These are phyloP conservation scores for Pholiota microspora DNA, from an alignment of 768 basidiomycete genomes.

Conservation along the genomic window DNA sequence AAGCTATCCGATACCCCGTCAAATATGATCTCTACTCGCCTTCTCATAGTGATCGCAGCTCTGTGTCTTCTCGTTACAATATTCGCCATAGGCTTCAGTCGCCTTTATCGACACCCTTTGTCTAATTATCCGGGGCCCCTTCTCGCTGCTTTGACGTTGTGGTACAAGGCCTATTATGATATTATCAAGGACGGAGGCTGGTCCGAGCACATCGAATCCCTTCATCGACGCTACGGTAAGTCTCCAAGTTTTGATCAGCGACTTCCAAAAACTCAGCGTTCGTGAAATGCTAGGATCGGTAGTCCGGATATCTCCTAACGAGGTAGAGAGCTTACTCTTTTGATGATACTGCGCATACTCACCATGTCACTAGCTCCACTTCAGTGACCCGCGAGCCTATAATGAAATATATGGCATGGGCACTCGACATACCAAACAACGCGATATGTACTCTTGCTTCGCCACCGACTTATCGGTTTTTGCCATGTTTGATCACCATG, in stretches of 20 bases:
- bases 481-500: constrained; percentile 30
- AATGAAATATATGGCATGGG: constrained; percentile 40
- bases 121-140: constrained; percentile 30
- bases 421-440: constrained; percentile 33
- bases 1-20: too few species aligned
- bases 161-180: constrained; percentile 34
- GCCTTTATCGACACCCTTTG: constrained; percentile 23
- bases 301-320: constrained; percentile 37
- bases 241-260: background rate
- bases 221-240: constrained; percentile 38
- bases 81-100: background rate
- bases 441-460: constrained; percentile 34
- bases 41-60: constrained; percentile 6
- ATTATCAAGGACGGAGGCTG: constrained; percentile 36
- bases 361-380: constrained; percentile 34
- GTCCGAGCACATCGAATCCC: constrained; percentile 31
- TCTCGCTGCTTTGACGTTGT: constrained; percentile 30
- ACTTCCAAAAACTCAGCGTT: background rate
- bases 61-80: constrained; percentile 3
- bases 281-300: constrained; percentile 27
- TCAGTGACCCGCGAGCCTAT: constrained; percentile 37
- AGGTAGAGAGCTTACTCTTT: constrained; percentile 23
- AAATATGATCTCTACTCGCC: background rate
- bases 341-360: background rate
- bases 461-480: constrained; percentile 36